phyloP scores from a whole-genome alignment of 1,284 basidiomycete genomes.

The Cerioporus squamosus region DNA sequence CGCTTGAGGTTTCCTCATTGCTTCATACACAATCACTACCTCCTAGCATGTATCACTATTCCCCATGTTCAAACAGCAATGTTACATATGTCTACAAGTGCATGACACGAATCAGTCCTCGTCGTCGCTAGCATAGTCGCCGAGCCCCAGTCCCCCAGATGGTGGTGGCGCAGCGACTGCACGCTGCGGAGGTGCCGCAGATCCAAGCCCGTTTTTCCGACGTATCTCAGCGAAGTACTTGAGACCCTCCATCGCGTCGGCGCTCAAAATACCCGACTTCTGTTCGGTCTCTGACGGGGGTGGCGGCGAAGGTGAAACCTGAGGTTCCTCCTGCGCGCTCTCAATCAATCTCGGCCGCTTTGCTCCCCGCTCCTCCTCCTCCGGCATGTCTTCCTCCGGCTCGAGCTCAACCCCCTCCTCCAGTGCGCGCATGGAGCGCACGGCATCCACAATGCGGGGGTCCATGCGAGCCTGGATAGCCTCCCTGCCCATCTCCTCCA shows the following conservation, averaged over 20 bases:
- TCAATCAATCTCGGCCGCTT: slow-evolving; percentile 40
- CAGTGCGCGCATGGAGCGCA: slow-evolving; percentile 79
- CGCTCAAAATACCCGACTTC: slow-evolving; percentile 64
- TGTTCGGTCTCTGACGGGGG: slow-evolving; percentile 31
- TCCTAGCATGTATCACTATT: slow-evolving; percentile 19
- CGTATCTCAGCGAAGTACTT: slow-evolving; percentile 86
- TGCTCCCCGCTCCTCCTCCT: slow-evolving; percentile 37
- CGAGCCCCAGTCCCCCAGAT: slow-evolving; percentile 56
- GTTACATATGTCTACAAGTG: background rate
- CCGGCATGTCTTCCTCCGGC: slow-evolving; percentile 42
- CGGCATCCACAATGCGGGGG: slow-evolving; percentile 84
- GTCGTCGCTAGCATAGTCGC: slow-evolving; percentile 79
- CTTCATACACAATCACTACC: slow-evolving; percentile 11
- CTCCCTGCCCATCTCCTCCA: slow-evolving; percentile 83
- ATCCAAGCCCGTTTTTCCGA: slow-evolving; percentile 51
- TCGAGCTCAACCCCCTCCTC: slow-evolving; percentile 78
- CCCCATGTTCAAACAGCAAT: slow-evolving; percentile 1
- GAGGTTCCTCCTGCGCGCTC: slow-evolving; percentile 31
- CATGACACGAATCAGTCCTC: slow-evolving; percentile 47
- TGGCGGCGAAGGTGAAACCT: slow-evolving; percentile 9
- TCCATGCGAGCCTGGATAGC: slow-evolving; percentile 87
- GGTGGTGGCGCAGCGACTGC: slow-evolving; percentile 37
- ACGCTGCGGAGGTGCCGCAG: slow-evolving; percentile 25
- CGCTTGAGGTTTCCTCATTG: background rate
- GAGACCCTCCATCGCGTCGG: slow-evolving; percentile 84